phyloP scores from a whole-genome alignment of 768 basidiomycete genomes.

The Rhizopogon vinicolor region DNA sequence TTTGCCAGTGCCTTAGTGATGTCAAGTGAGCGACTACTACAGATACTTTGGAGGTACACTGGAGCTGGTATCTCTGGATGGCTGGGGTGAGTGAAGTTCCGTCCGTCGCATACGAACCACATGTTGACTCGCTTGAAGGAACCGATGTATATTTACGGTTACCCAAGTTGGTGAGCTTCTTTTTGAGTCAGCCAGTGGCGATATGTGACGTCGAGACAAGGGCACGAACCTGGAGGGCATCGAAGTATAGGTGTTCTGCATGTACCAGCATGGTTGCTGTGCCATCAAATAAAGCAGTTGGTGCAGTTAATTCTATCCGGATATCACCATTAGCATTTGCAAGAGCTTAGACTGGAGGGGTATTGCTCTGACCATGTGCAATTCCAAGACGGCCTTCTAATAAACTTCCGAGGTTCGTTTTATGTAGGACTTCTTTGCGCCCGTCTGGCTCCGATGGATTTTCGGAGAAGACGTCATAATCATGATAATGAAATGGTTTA shows the following conservation, averaged over 20 bases:
- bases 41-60: slow-evolving; percentile 84
- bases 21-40: neutral
- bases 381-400: too few species aligned
- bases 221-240: slow-evolving; percentile 85
- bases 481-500: too few species aligned
- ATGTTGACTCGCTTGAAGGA: slow-evolving; percentile 36
- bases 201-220: slow-evolving; percentile 30
- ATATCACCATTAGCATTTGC: neutral
- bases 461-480: too few species aligned
- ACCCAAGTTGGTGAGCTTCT: slow-evolving; percentile 66
- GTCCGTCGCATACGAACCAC: neutral
- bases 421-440: too few species aligned
- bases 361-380: neutral
- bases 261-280: neutral
- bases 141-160: slow-evolving; percentile 80
- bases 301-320: neutral
- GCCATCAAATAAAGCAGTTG: neutral
- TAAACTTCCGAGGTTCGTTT: too few species aligned
- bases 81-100: slow-evolving; percentile 60
- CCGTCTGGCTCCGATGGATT: too few species aligned
- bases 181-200: neutral
- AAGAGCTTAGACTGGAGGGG: too few species aligned
- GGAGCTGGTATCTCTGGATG: slow-evolving; percentile 74
- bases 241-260: slow-evolving; percentile 46
- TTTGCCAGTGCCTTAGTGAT: neutral